Percentiles rank a stretch among this genome's conserved stretches.
Conservation (phyloP, 2,329 filamentous ascomycete genomes). For the Orbilia brochopaga region DNA sequence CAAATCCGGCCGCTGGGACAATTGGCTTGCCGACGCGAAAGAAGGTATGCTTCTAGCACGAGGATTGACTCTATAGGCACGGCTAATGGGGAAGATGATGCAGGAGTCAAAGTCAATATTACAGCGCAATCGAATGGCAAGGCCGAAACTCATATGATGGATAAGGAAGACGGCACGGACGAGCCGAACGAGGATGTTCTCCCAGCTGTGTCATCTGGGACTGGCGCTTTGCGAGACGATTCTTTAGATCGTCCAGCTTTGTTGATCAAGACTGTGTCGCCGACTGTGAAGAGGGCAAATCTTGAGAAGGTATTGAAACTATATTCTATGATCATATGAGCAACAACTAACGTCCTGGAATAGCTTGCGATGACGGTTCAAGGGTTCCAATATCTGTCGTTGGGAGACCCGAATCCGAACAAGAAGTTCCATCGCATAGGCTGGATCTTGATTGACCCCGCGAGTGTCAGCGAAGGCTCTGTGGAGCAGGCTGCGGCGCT, state of each 20-base stretch:
- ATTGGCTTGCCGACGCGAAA: slow-evolving; percentile 62
- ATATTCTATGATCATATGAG: background rate
- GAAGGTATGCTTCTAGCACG: slow-evolving; percentile 47
- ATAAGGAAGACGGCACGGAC: slow-evolving; percentile 61
- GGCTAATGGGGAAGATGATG: background rate
- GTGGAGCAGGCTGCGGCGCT: slow-evolving; percentile 88
- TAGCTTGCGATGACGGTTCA: slow-evolving; percentile 54
- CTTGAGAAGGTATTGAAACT: slow-evolving; percentile 67
- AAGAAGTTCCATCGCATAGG: slow-evolving; percentile 98
- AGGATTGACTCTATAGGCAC: slow-evolving; percentile 10
- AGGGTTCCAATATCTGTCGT: slow-evolving; percentile 75
- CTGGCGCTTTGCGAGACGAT: slow-evolving; percentile 87
- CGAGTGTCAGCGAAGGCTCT: slow-evolving; percentile 71
- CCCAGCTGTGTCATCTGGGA: slow-evolving; percentile 81
- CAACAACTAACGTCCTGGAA: slow-evolving; percentile 1
- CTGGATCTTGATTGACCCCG: slow-evolving; percentile 89
- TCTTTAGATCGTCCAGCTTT: slow-evolving; percentile 86
- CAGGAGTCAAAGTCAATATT: slow-evolving; percentile 47
- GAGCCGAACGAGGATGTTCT: slow-evolving; percentile 96
- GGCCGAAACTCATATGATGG: slow-evolving; percentile 5
- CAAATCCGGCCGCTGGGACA: slow-evolving; percentile 83
- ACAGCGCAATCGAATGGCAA: slow-evolving; percentile 38
- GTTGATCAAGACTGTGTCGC: slow-evolving; percentile 96
- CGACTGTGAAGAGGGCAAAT: slow-evolving; percentile 90
- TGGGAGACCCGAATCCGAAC: slow-evolving; percentile 94